Evolutionary conservation across 2,329 filamentous ascomycete genomes (phyloP), one percentile per base, ranked within the genome.

Genomic region (Ascochyta koolunga): DNA sequence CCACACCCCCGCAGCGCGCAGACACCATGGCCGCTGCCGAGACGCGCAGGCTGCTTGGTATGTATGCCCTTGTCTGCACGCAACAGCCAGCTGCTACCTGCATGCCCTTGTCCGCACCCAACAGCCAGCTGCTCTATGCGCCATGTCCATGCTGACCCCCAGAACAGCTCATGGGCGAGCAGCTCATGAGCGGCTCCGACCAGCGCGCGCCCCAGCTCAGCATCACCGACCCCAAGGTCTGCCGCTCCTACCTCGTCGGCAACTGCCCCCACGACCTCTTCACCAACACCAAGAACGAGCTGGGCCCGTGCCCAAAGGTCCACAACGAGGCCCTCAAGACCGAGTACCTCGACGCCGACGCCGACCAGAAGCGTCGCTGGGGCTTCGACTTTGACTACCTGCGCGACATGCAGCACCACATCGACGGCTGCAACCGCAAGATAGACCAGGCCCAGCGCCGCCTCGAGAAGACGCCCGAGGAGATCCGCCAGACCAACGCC

Each of bases 181-280:
- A 85, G 82, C 88, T 95, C 66, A 91, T 96, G 86, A 75, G 68
- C 53, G 91, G 90, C 73, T 85, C 85, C 61, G 88, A 89, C 52
- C 83, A 88, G 54, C 90, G 89, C 79, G 86, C 87, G 64, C 85
- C 90, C 33, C 90, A 96, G 75, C 85, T 98, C 66, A 89, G 89
- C 60, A 89, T 99, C 67, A 95, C 87, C 55, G 95, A 98, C 76
- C 84, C 90, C 48, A 97, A 96, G 78, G 90, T 96, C 67, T 99
- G 95, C 81, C 90, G 91, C 50, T 97, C 93, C 16, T 98, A 93
- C 76, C 85, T 99, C 43, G 92, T 86, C 59, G 95, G 95, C 67
- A 96, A 91, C 54, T 99, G 95, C 76, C 95, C 95, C 0, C 93
- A 98, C 81, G 95, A 99, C 74, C 91, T 99, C 71, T 99, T 99